Base-by-base conservation (phyloP, 148 eudicot genomes). In the Chenopodium berlandieri region DNA sequence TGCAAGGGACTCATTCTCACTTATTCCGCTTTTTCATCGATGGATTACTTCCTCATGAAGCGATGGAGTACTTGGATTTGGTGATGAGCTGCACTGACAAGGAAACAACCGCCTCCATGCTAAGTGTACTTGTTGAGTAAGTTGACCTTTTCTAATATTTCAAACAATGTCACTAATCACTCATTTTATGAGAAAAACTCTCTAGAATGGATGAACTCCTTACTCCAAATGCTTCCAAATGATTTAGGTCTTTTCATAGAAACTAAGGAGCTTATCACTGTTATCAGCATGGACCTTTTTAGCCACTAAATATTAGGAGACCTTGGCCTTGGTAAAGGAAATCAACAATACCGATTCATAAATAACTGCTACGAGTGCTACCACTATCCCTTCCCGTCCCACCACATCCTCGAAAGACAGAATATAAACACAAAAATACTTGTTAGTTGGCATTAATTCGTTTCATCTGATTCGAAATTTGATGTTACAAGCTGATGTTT, bases 1-100 rank as follows among this genome's bases (percentile, higher is more conserved):
- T 95, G 99, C 90, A 88, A 64, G 93, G 85, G 54, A 93, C 99
- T 0, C 99, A 95, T 81, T 90, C 99, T 25, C 89, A 87, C 84
- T 83, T 91, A 73, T 92, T 95, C 69, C 86, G 82, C 64, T 95
- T 95, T 72, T 91, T 95, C 76, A 84, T 91, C 63, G 92, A 95
- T 80, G 99, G 97, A 58, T 89, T 95, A 37, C 86, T 75, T 75
- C 97, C 99, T 63, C 91, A 78, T 16, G 97, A 95, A 85, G 97
- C 94, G 7, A 78, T 92, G 82, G 91, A 86, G 50, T 95, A 95
- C 87, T 75, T 92, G 81, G 92, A 92, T 80, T 83, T 92, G 85
- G 75, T 95, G 82, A 86, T 86, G 75, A 73, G 75, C 70, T 84
- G 85, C 74, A 76, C 89, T 37, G 86, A 92, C 84, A 80, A 86